Conservation (phyloP, 2,329 filamentous ascomycete species). For the Phoma sp. region DNA sequence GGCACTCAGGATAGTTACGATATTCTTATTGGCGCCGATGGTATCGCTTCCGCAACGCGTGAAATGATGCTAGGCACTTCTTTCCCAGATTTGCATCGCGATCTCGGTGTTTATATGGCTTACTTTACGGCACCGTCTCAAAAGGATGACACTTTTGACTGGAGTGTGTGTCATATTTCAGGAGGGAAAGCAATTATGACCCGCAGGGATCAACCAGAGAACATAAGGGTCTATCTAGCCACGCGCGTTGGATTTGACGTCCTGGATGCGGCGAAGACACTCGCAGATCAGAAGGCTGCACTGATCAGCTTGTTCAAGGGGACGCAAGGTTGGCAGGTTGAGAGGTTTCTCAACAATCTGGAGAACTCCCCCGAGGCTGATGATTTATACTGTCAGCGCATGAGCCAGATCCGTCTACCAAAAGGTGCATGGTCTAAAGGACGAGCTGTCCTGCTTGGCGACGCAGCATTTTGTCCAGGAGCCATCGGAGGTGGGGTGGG, state of each 20-base stretch:
- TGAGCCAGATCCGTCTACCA: neutral
- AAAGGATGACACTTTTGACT: neutral
- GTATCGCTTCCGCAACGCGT: neutral
- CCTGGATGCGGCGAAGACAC: neutral
- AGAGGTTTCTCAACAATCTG: neutral
- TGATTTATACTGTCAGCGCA: neutral
- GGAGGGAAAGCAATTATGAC: neutral
- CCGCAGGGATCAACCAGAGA: neutral
- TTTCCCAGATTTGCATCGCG: neutral
- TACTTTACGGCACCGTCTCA: neutral
- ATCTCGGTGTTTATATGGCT: neutral
- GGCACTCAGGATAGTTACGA: neutral
- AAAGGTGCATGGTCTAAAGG: constrained; percentile 21
- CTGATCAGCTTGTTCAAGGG: neutral
- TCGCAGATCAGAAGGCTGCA: neutral
- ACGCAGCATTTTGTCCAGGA: constrained; percentile 42
- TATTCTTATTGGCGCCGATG: neutral
- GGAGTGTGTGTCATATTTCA: neutral
- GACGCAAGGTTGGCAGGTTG: neutral
- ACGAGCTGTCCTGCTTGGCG: constrained; percentile 45
- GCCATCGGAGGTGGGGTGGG: constrained; percentile 31
- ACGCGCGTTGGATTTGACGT: neutral
- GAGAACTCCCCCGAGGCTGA: neutral
- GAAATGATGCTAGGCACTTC: neutral
- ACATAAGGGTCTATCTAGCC: neutral